Conservation (phyloP, 2,329 filamentous ascomycete species). For the Fusarium liriodendri region DNA sequence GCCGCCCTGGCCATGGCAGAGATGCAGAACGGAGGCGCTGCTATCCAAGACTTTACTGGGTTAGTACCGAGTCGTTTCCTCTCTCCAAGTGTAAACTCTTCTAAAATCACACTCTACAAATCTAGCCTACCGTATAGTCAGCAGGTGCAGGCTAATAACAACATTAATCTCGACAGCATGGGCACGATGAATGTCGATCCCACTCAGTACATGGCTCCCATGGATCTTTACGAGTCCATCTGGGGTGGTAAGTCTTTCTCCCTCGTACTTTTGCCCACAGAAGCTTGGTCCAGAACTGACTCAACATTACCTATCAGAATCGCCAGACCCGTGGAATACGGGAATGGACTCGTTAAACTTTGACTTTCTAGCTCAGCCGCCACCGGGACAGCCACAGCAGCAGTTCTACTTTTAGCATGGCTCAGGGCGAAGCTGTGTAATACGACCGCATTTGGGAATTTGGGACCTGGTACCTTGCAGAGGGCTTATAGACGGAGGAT, state of each 20-base stretch:
- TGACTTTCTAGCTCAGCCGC: slow-evolving; percentile 69
- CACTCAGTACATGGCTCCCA: slow-evolving; percentile 70
- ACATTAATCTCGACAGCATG: slow-evolving; percentile 57
- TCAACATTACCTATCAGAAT: slow-evolving; percentile 57
- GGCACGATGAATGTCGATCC: slow-evolving; percentile 65
- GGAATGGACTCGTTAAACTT: slow-evolving; percentile 69
- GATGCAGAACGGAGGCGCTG: slow-evolving; percentile 67
- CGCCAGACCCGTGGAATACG: slow-evolving; percentile 68
- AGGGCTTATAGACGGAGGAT: not conserved
- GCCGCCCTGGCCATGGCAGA: slow-evolving; percentile 74
- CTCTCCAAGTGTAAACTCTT: not conserved
- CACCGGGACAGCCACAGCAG: slow-evolving; percentile 67
- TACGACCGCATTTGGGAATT: not conserved
- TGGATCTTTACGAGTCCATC: slow-evolving; percentile 76
- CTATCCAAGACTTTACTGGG: slow-evolving; percentile 59
- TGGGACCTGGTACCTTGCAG: not conserved
- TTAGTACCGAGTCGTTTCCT: slow-evolving; percentile 33
- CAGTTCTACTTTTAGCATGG: slow-evolving; percentile 66
- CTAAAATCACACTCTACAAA: slow-evolving; percentile 30
- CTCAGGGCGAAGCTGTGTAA: not conserved
- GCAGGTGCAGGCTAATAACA: slow-evolving; percentile 49
- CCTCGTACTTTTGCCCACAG: not conserved
- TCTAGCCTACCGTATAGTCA: slow-evolving; percentile 52
- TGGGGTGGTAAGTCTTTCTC: slow-evolving; percentile 68
- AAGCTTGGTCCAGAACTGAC: slow-evolving; percentile 22